Evolutionary conservation across 2,329 filamentous ascomycete species (phyloP).

Genomic region (Microsporum ferrugineum): DNA sequence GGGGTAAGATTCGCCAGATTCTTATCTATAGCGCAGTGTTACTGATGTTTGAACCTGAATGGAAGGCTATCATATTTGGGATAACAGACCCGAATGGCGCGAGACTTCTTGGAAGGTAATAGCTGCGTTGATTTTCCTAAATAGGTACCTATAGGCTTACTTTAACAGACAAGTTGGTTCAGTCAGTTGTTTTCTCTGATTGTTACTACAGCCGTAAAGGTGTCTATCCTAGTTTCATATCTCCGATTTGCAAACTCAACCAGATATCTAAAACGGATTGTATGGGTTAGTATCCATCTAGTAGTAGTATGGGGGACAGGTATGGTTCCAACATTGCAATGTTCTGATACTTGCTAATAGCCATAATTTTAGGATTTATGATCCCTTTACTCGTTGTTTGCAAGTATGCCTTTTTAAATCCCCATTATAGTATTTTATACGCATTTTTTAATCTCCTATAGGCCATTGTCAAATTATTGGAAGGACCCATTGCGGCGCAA

Average conservation of each 20-base stretch:
- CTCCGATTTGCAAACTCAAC: slow-evolving; percentile 7
- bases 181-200: slow-evolving; percentile 10
- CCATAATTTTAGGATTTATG: background rate
- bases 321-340: too few species aligned
- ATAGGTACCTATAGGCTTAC: too few species aligned
- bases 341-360: too few species aligned
- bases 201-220: slow-evolving; percentile 11
- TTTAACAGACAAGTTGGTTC: slow-evolving; percentile 10
- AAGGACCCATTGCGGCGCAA: too few species aligned
- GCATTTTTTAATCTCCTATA: background rate
- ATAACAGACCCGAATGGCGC: slow-evolving; percentile 1
- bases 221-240: slow-evolving; percentile 14
- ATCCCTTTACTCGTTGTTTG: slow-evolving; percentile 11
- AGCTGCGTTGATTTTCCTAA: too few species aligned
- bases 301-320: too few species aligned
- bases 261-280: slow-evolving; percentile 3
- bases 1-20: slow-evolving; percentile 10
- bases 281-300: slow-evolving; percentile 1
- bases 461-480: slow-evolving; percentile 11
- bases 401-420: slow-evolving; percentile 5
- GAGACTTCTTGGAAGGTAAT: too few species aligned
- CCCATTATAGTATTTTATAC: too few species aligned
- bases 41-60: too few species aligned
- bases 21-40: too few species aligned
- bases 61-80: slow-evolving; percentile 13